A percentile compares a stretch with the other conserved stretches of the same genome.
Conservation (phyloP, 1,284 basidiomycete species). For the Apiotrichum mycotoxinovorans region DNA sequence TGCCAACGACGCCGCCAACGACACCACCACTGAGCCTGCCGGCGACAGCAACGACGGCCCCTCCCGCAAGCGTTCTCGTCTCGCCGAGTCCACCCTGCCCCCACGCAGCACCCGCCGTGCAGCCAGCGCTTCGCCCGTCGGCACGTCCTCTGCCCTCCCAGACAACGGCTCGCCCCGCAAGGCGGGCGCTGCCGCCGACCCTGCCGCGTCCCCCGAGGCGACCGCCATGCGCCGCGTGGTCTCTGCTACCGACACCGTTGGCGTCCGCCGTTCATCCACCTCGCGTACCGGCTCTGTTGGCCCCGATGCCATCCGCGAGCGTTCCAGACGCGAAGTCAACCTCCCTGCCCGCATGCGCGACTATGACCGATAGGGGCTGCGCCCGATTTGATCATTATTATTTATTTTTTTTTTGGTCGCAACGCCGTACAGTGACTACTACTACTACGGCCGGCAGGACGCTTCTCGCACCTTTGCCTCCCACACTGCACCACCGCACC, state of each 20-base stretch:
- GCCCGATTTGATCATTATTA: not conserved
- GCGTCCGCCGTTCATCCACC: not conserved
- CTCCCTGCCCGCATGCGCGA: conserved; percentile 36
- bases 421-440: not conserved
- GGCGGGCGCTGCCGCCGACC: not conserved
- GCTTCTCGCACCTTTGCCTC: too few species aligned
- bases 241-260: conserved; percentile 10
- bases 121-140: conserved; percentile 13
- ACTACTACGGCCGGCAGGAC: too few species aligned
- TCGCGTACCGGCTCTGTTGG: conserved; percentile 19
- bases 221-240: conserved; percentile 18
- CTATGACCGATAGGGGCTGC: conserved; percentile 21
- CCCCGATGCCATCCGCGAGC: conserved; percentile 23
- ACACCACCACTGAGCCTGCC: not conserved
- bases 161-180: conserved; percentile 1
- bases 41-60: not conserved
- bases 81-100: conserved; percentile 10
- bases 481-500: too few species aligned
- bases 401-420: too few species aligned
- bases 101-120: conserved; percentile 2
- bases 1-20: not conserved
- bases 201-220: conserved; percentile 4
- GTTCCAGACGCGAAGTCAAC: conserved; percentile 30
- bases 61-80: conserved; percentile 13
- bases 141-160: conserved; percentile 6